Conservation (phyloP, 192 early-diverging fungal genomes). For the Coemansia sp. region DNA sequence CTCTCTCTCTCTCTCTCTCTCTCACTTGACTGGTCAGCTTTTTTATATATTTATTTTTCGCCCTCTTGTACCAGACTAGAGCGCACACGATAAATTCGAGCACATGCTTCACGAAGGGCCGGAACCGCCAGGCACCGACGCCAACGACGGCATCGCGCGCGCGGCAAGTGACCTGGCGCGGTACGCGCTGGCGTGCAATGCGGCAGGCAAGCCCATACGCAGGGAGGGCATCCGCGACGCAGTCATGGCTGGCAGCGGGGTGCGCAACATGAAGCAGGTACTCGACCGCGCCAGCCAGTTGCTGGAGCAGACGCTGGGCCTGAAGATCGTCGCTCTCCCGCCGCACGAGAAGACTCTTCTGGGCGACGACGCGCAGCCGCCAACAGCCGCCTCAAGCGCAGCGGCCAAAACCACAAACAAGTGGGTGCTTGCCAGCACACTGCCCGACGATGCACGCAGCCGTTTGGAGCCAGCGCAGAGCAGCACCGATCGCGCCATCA, state of each 20-base stretch:
- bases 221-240: conserved; percentile 32
- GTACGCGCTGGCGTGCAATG: conserved; percentile 44
- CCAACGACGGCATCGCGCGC: conserved; percentile 15
- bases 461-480: conserved; percentile 26
- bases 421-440: conserved; percentile 46
- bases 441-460: conserved; percentile 31
- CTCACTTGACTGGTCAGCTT: no score
- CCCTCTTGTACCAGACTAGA: no score
- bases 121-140: neutral
- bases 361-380: neutral
- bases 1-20: neutral
- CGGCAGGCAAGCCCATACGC: conserved; percentile 32
- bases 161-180: conserved; percentile 35
- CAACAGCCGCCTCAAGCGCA: neutral
- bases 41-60: neutral
- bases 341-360: conserved; percentile 29
- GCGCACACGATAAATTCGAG: no score
- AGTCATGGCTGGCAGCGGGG: conserved; percentile 3
- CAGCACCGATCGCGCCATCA: conserved; percentile 12
- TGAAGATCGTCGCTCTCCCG: conserved; percentile 33
- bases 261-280: conserved; percentile 15
- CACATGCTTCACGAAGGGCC: conserved; percentile 15
- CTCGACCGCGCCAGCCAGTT: conserved; percentile 28
- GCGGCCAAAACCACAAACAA: conserved; percentile 15
- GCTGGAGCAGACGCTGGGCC: conserved; percentile 37